Percentiles rank a stretch among this genome's conserved stretches.
phyloP scores from a whole-genome alignment of 2,329 filamentous ascomycete species.

The Dactylellina cionopaga region DNA sequence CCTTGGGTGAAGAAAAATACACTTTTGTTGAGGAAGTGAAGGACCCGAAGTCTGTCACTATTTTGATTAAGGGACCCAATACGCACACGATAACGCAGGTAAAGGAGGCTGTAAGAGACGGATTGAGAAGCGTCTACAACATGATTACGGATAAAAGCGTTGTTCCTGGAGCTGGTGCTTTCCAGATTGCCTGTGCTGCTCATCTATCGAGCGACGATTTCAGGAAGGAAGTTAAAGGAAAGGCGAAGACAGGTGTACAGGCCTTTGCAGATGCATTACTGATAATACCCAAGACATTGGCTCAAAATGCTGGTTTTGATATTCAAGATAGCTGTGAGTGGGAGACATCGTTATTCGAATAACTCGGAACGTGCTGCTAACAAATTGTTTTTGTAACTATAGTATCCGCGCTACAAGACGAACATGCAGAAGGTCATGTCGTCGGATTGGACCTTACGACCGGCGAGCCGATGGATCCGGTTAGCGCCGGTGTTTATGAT shows the following conservation, averaged over 20 bases:
- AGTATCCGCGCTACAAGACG: slow-evolving; percentile 89
- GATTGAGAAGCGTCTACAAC: slow-evolving; percentile 96
- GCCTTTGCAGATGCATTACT: slow-evolving; percentile 95
- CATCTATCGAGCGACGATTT: slow-evolving; percentile 89
- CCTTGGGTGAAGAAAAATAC: slow-evolving; percentile 97
- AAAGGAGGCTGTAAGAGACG: slow-evolving; percentile 94
- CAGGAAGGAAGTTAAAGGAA: slow-evolving; percentile 91
- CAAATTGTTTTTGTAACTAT: slow-evolving; percentile 47
- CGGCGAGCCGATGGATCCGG: slow-evolving; percentile 93
- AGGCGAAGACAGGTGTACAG: slow-evolving; percentile 93
- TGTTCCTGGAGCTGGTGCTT: slow-evolving; percentile 91
- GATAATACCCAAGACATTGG: slow-evolving; percentile 95
- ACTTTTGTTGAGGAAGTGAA: slow-evolving; percentile 99
- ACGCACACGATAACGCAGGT: slow-evolving; percentile 96
- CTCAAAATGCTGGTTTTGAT: slow-evolving; percentile 94
- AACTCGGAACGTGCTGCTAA: slow-evolving; percentile 14
- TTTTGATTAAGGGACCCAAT: slow-evolving; percentile 96
- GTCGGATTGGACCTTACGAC: slow-evolving; percentile 87
- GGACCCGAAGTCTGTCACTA: slow-evolving; percentile 95
- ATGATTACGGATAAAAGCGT: slow-evolving; percentile 99
- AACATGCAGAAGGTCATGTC: slow-evolving; percentile 81
- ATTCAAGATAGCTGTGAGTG: slow-evolving; percentile 90
- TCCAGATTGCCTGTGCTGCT: slow-evolving; percentile 90
- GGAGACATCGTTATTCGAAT: not conserved
- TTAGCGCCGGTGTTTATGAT: slow-evolving; percentile 91